Evolutionary conservation across 2,329 filamentous ascomycete species (phyloP), one percentile per base, ranked within the genome.

Genomic region (Cryphonectria japonica): DNA sequence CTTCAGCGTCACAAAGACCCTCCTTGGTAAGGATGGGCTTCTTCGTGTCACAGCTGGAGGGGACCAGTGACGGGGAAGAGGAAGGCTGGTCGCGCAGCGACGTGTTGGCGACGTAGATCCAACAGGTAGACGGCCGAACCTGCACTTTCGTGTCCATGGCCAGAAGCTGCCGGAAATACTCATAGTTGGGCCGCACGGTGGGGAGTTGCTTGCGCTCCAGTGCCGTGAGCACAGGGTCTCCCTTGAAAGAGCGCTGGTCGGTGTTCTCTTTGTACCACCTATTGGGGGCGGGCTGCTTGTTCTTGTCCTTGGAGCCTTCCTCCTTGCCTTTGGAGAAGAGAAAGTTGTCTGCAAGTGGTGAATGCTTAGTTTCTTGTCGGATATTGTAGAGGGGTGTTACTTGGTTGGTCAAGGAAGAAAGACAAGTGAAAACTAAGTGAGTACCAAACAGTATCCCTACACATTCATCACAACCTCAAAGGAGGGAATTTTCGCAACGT

Each of bases 171-270:
- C 84, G 83, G 75, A 89, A 89, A 79, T 90, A 89, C 70, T 88
- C 86, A 74, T 89, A 90, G 79, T 89, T 89, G 64, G 87, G 87
- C 74, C 85, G 84, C 75, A 89, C 87, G 39, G 87, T 85, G 1
- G 88, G 87, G 54, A 89, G 82, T 39, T 85, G 82, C 32, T 84
- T 84, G 75, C 90, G 85, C 11, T 88, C 85, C 46, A 91, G 83
- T 11, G 89, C 89, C 70, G 85, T 86, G 72, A 91, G 81, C n/a
- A 90, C 87, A 3, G 88, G 84, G 78, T 91, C 89, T 71, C 88
- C 86, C 80, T 91, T 91, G 82, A 91, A 89, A 9, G 88, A 90
- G 70, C 82, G 81, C n/a, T 79, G 83, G 76, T 84, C 85, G 69
- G 76, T 75, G 29, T 81, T 79, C 52, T 73, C 70, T 57, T 73